Percentiles rank a stretch among this genome's conserved stretches.
Evolutionary conservation across 306 rosid species (phyloP).

Genomic region (Acacia crassicarpa): DNA sequence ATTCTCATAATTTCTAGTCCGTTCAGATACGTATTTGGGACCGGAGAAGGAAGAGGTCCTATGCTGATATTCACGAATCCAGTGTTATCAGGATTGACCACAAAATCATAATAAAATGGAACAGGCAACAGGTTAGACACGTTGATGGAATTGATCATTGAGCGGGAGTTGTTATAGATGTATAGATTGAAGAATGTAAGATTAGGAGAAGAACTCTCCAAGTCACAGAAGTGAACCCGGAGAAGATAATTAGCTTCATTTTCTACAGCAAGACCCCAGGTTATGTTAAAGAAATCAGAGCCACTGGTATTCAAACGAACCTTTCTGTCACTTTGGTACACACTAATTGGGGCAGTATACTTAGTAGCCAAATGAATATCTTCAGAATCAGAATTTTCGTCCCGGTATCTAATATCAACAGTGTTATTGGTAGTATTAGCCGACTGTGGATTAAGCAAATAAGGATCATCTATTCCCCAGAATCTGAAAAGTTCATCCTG

Average conservation of each 20-base stretch:
- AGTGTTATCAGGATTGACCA: slow-evolving; percentile 29
- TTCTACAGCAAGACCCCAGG: slow-evolving; percentile 26
- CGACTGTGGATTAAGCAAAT: neutral
- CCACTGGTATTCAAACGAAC: neutral
- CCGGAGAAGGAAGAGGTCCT: neutral
- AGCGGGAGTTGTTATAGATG: neutral
- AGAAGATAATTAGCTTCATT: slow-evolving; percentile 10
- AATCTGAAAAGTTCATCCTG: neutral
- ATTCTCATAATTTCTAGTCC: slow-evolving; percentile 50
- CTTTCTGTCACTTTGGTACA: neutral
- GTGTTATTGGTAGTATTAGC: neutral
- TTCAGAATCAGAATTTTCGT: neutral
- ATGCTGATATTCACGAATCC: slow-evolving; percentile 32
- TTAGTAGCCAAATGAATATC: neutral
- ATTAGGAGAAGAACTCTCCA: rapidly evolving
- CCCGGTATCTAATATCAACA: neutral
- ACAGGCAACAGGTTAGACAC: rapidly evolving
- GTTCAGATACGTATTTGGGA: slow-evolving; percentile 33
- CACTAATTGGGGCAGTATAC: neutral
- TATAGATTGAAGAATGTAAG: neutral
- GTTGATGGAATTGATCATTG: neutral
- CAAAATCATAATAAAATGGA: slow-evolving; percentile 27
- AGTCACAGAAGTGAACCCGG: slow-evolving; percentile 31
- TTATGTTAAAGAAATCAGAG: neutral
- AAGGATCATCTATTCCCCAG: slow-evolving; percentile 23